Base-by-base conservation (phyloP, 345 rosid genomes). In the Dipteronia dyeriana region DNA sequence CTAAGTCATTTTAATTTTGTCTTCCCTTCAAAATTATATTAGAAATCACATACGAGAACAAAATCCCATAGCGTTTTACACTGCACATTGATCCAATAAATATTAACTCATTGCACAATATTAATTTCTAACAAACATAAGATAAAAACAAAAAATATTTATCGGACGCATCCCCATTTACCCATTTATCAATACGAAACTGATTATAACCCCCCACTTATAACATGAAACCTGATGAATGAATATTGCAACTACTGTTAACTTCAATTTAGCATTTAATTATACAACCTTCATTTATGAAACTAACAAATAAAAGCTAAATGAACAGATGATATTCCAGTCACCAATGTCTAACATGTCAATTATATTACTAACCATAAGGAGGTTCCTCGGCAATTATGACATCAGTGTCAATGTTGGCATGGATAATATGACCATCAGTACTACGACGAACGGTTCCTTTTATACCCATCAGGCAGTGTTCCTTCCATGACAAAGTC, bases 361-460 rank as follows among this genome's bases (percentile, higher is more conserved):
- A 53, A 72, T 2, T 45, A 25, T 53, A 45, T 61, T 57, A 90
- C 99, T 87, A 78, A 94, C 98, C 99, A 73, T 94, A 96, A 56
- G 94, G 89, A 65, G 98, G 99, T 81, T 96, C 99, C 85, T 96
- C 97, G 5, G 99, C 97, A 85, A 96, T 96, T 68, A 96, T 96
- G 53, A 96, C 99, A 78, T 96, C 99, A 16, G 99, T 94, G 76
- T 96, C 99, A 61, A 96, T 96, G 84, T 96, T 96, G 75, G 99
- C 98, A 66, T 96, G 99, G 81, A 96, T 96, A 76, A 96, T 96
- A 80, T 96, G 99, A 75, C 99, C 99, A 59, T 96, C 98, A 49
- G 97, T 92, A 83, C 98, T 94, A 77, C 98, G 99, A 19, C 99
- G 90, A 73, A 96, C 99, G 17, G 99, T 94, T 83, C 99, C 99